These are phyloP conservation scores for Blastobotrys terrestris DNA, from an alignment of 805 yeast genomes.

Conservation along the genomic window DNA sequence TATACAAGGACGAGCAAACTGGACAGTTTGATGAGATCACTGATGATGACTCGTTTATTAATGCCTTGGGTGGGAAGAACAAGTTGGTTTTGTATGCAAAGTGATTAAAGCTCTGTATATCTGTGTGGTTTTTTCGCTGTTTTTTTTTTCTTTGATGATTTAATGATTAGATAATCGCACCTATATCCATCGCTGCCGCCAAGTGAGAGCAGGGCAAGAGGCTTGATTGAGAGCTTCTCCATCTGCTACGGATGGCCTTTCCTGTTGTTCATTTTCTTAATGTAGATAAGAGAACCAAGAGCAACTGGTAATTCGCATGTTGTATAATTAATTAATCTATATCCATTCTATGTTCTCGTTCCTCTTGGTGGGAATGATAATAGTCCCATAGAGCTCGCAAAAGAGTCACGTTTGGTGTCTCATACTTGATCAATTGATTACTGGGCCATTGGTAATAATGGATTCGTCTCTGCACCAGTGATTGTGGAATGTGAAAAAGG, in stretches of 20 bases:
- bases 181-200: not conserved
- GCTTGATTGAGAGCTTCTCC: no score
- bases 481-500: not conserved
- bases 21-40: conserved; percentile 23
- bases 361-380: not conserved
- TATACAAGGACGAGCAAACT: conserved; percentile 23
- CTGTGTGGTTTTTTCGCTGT: conserved; percentile 3
- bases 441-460: conserved; percentile 10
- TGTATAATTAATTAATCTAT: conserved; percentile 1
- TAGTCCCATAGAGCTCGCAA: conserved; percentile 1
- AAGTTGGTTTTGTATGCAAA: conserved; percentile 31
- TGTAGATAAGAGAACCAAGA: no score
- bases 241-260: no score
- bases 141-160: conserved; percentile 2
- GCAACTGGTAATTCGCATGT: no score
- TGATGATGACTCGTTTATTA: conserved; percentile 26
- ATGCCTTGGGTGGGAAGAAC: conserved; percentile 24
- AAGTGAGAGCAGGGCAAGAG: not conserved
- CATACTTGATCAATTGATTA: conserved; percentile 7
- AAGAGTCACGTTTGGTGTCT: conserved; percentile 1
- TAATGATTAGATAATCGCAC: conserved; percentile 5
- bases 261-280: no score
- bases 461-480: not conserved
- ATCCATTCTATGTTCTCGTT: conserved; percentile 7
- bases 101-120: no score